Evolutionary conservation across 1,284 basidiomycete genomes (phyloP).

Genomic region (Cryptococcus jaspeensis): DNA sequence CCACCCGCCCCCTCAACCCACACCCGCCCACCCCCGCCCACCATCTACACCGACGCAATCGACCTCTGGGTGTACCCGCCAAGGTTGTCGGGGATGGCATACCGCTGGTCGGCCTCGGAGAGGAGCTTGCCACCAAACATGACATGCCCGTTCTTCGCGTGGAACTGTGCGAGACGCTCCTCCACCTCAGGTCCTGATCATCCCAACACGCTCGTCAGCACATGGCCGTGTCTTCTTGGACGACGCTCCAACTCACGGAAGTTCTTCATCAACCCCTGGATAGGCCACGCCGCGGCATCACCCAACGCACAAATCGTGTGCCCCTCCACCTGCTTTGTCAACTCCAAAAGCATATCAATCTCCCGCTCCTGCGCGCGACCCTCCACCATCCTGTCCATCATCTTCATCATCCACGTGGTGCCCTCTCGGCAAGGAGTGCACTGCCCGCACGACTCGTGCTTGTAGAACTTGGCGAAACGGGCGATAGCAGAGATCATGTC

Average conservation of each 20-base stretch:
- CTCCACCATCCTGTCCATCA: constrained; percentile 84
- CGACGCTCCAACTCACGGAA: constrained; percentile 62
- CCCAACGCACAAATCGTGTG: constrained; percentile 94
- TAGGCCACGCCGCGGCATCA: constrained; percentile 97
- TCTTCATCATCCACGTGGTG: constrained; percentile 98
- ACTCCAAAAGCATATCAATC: constrained; percentile 93
- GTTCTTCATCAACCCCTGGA: constrained; percentile 93
- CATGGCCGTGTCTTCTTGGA: background rate
- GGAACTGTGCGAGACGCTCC: constrained; percentile 75
- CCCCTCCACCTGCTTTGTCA: constrained; percentile 95
- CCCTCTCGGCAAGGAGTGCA: constrained; percentile 96
- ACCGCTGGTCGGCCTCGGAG: constrained; percentile 66
- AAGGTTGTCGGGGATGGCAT: constrained; percentile 79
- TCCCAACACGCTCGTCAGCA: background rate
- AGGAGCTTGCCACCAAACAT: constrained; percentile 82
- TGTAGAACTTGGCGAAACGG: constrained; percentile 92
- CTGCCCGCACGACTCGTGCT: constrained; percentile 98
- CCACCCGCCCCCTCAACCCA: background rate
- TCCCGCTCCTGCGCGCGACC: constrained; percentile 88
- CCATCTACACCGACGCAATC: constrained; percentile 21
- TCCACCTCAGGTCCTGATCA: constrained; percentile 73
- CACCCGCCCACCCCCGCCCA: background rate
- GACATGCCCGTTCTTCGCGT: constrained; percentile 75
- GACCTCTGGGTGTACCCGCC: constrained; percentile 52
- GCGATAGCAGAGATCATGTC: constrained; percentile 92